Conservation (phyloP, 2,329 filamentous ascomycete species). For the Alternaria viburni region DNA sequence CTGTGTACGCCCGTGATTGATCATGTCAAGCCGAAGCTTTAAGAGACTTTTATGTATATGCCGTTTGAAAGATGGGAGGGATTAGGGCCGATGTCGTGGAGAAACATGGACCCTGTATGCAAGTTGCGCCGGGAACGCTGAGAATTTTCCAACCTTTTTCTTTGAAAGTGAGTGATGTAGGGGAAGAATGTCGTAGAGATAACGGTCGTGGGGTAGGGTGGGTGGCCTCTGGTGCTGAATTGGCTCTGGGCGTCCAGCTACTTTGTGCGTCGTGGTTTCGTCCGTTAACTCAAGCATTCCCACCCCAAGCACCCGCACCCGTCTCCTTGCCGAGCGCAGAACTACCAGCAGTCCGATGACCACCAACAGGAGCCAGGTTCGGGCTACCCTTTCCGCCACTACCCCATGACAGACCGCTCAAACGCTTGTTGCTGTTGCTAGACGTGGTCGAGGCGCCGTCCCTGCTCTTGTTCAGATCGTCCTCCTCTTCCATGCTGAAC, state of each 20-base stretch:
- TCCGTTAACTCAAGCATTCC: constrained; percentile 16
- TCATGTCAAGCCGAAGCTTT: constrained; percentile 4
- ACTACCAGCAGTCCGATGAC: constrained; percentile 29
- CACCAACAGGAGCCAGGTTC: constrained; percentile 42
- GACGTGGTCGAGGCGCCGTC: constrained; percentile 44
- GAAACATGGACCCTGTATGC: constrained; percentile 16
- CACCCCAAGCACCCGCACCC: constrained; percentile 28
- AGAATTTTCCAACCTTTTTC: constrained; percentile 11
- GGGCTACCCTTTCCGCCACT: constrained; percentile 47
- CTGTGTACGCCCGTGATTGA: not conserved
- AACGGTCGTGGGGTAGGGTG: not conserved
- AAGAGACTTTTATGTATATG: constrained; percentile 14
- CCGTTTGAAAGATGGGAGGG: constrained; percentile 3
- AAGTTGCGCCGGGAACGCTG: constrained; percentile 13
- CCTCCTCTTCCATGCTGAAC: constrained; percentile 52
- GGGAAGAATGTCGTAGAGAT: not conserved
- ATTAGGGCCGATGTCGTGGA: too few species aligned
- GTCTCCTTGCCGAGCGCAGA: constrained; percentile 29
- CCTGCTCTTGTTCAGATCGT: constrained; percentile 41
- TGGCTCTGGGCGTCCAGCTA: not conserved
- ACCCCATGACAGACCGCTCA: constrained; percentile 47
- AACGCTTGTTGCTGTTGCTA: constrained; percentile 45
- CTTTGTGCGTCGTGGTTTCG: too few species aligned
- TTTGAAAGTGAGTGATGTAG: not conserved
- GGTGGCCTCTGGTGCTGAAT: not conserved